These are phyloP conservation scores for Rubus idaeus DNA, from an alignment of 306 rosid species.

Conservation along the genomic window DNA sequence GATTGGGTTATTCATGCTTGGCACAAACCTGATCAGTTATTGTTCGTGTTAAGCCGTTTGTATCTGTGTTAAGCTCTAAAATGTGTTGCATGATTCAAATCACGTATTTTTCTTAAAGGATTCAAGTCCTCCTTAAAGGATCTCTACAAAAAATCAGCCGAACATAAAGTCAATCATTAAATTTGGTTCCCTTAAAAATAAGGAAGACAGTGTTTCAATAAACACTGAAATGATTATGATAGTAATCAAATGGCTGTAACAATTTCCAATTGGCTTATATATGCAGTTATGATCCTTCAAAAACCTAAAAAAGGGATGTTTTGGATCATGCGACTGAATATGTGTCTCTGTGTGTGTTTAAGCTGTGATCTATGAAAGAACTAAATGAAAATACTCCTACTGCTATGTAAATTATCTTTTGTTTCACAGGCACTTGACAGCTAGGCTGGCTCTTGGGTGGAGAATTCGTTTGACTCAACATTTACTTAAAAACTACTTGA, in stretches of 20 bases:
- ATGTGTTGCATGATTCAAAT: neutral
- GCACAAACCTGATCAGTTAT: no score
- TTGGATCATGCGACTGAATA: neutral
- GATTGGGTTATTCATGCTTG: no score
- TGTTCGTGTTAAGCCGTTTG: no score
- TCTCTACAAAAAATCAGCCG: neutral
- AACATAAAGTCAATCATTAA: neutral
- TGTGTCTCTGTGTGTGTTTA: neutral
- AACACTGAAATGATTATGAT: neutral
- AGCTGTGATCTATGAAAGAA: neutral
- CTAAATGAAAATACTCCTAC: neutral
- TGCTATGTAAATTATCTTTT: slow-evolving; percentile 6
- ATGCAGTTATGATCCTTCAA: neutral
- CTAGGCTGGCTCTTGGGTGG: slow-evolving; percentile 96
- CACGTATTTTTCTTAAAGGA: neutral
- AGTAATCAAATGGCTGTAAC: neutral
- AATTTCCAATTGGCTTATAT: neutral
- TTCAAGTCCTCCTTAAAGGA: neutral
- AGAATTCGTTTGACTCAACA: slow-evolving; percentile 93
- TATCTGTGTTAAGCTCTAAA: neutral
- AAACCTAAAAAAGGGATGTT: neutral
- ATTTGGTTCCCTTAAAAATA: neutral
- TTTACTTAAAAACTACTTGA: slow-evolving; percentile 75
- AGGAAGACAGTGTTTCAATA: neutral
- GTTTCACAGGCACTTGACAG: slow-evolving; percentile 73